Conservation (phyloP, 208 protist species). For the Crithidia mellificae region DNA sequence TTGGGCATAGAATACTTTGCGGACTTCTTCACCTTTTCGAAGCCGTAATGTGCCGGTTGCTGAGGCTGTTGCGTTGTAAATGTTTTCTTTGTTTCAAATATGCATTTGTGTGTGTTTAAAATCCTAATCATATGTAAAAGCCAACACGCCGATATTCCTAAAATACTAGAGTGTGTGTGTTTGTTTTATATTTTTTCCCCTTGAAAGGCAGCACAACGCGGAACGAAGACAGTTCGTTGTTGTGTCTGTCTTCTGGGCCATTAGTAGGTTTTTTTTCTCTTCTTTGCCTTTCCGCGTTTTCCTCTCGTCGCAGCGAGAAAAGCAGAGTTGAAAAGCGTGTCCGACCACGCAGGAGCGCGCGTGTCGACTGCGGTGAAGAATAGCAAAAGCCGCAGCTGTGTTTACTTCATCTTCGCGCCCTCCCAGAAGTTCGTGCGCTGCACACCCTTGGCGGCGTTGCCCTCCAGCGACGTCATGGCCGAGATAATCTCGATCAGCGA, state of each 20-base stretch:
- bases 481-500: constrained; percentile 91
- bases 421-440: constrained; percentile 88
- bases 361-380: no score
- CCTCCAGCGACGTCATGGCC: constrained; percentile 89
- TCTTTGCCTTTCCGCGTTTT: neutral
- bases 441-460: constrained; percentile 77
- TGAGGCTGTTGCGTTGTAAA: neutral
- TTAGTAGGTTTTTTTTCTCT: neutral
- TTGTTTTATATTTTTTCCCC: neutral
- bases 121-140: constrained; percentile 26
- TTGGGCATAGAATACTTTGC: no score
- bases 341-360: neutral
- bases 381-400: no score
- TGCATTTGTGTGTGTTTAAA: constrained; percentile 6
- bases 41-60: no score
- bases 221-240: neutral
- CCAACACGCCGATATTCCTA: constrained; percentile 23
- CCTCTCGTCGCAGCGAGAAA: neutral
- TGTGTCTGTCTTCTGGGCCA: no score
- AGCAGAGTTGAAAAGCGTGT: neutral
- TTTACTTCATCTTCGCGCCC: constrained; percentile 54
- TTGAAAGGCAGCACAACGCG: neutral
- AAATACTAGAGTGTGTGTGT: constrained; percentile 22
- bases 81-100: constrained; percentile 2
- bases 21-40: no score